A percentile compares a stretch with the other conserved stretches of the same genome.
Evolutionary conservation across 345 rosid species (phyloP).

Genomic region (Citrus sp.): DNA sequence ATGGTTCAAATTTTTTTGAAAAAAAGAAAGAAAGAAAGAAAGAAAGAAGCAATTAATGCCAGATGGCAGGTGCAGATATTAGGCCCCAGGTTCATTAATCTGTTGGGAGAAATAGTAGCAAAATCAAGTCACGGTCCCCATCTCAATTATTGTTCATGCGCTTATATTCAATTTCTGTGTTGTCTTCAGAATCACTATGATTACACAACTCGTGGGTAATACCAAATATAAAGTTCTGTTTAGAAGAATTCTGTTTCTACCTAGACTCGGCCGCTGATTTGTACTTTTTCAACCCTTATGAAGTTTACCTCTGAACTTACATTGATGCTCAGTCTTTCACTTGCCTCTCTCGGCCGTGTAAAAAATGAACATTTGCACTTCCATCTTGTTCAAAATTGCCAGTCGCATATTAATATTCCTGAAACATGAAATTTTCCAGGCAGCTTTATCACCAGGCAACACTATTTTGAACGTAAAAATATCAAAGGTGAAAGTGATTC

Average conservation of each 20-base stretch:
- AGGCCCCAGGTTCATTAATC: constrained; percentile 21
- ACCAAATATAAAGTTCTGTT: constrained; percentile 7
- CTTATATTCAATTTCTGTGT: constrained; percentile 10
- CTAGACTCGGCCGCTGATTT: not conserved
- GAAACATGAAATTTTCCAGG: not conserved
- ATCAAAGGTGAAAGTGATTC: not conserved
- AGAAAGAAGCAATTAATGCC: not conserved
- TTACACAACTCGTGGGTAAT: not conserved
- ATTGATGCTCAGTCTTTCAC: not conserved
- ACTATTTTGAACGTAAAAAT: not conserved
- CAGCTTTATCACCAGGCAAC: not conserved
- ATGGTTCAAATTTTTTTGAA: not conserved
- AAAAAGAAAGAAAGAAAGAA: not conserved
- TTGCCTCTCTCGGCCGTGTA: not conserved
- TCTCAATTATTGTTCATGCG: constrained; percentile 20
- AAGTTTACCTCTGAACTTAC: not conserved
- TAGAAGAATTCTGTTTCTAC: not conserved
- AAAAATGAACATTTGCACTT: not conserved
- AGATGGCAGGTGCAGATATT: not conserved
- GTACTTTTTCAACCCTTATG: not conserved
- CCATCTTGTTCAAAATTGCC: not conserved
- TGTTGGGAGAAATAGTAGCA: not conserved
- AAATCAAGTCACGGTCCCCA: constrained; percentile 22
- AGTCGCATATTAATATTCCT: not conserved
- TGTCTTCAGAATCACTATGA: constrained; percentile 1